Conservation (phyloP, 352 stramenopile genomes). For the Pythium sp. region DNA sequence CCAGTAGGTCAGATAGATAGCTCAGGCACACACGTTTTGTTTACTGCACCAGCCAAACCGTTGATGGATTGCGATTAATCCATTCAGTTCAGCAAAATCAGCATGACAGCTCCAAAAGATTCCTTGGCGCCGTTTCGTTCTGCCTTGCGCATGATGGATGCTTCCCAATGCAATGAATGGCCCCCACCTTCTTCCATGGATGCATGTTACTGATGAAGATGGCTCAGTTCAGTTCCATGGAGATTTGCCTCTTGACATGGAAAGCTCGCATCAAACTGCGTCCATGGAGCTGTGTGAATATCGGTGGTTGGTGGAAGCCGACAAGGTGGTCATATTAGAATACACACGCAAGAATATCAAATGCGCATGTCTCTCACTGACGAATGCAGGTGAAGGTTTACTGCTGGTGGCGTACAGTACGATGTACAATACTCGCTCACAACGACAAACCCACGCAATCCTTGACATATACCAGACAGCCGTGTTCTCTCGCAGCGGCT, state of each 20-base stretch:
- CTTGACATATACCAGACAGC: background rate
- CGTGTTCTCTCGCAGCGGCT: slow-evolving; percentile 7
- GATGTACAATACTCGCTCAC: background rate
- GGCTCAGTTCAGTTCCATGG: background rate
- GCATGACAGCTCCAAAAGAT: background rate
- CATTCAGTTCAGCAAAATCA: background rate
- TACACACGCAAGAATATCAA: background rate
- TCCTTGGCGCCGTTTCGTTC: slow-evolving; percentile 3
- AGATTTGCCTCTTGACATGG: background rate
- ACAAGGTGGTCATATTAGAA: slow-evolving; percentile 2
- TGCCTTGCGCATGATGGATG: slow-evolving; percentile 3
- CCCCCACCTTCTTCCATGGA: background rate
- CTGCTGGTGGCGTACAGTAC: background rate
- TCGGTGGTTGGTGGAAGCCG: background rate
- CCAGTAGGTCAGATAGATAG: background rate
- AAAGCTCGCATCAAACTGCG: background rate
- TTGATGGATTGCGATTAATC: slow-evolving; percentile 3
- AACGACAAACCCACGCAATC: background rate
- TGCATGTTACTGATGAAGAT: background rate
- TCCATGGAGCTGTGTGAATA: background rate
- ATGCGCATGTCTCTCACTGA: background rate
- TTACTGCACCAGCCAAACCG: background rate
- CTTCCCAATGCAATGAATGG: no score
- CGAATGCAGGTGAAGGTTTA: slow-evolving; percentile 2
- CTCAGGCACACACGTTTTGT: background rate